Conservation (phyloP, 2,329 filamentous ascomycete genomes). For the Scedosporium boydii region DNA sequence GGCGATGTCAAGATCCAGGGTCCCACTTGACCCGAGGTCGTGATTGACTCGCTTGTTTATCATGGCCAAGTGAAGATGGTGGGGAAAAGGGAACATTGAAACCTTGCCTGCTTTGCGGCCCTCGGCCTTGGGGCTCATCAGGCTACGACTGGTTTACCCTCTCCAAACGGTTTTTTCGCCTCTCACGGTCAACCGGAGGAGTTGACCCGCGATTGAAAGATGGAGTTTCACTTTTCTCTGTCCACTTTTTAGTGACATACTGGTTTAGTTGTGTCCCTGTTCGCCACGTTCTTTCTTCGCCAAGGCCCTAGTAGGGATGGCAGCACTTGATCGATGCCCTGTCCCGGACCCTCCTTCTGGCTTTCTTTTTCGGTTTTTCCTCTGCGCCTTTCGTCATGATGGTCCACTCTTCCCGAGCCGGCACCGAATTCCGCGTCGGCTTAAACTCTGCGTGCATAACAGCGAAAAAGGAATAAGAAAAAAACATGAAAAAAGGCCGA, state of each 20-base stretch:
- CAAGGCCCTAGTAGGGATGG: neutral
- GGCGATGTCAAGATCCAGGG: no score
- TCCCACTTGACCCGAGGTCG: no score
- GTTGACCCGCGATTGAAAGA: neutral
- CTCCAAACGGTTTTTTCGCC: neutral
- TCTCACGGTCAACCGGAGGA: neutral
- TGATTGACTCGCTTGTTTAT: no score
- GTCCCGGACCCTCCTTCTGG: neutral
- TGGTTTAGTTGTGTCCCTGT: no score
- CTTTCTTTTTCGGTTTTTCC: neutral
- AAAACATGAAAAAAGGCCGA: neutral
- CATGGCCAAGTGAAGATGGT: no score
- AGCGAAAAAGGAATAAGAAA: neutral
- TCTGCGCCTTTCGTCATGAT: neutral
- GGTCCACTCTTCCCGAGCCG: neutral
- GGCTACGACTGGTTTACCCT: neutral
- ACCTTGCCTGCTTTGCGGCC: no score
- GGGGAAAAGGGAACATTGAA: no score
- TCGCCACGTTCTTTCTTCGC: neutral
- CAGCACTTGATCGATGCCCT: neutral
- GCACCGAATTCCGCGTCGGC: neutral
- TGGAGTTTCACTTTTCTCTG: neutral
- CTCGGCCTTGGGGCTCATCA: neutral
- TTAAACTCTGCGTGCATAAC: neutral
- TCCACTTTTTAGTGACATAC: neutral